Conservation (phyloP, 805 yeast species). For the Monosporozyma siamensis region DNA sequence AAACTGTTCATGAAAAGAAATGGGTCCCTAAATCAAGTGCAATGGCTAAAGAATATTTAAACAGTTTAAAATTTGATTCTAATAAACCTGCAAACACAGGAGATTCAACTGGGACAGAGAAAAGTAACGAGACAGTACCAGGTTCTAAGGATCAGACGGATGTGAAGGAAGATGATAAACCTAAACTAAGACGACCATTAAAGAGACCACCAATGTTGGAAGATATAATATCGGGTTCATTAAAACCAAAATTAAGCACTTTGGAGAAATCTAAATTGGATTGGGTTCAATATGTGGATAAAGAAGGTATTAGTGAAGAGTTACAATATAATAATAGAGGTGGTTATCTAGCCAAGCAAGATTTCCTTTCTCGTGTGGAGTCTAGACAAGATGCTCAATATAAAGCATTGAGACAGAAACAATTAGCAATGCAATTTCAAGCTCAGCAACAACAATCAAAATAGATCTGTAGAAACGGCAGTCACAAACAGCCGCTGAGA, state of each 20-base stretch:
- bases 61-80: constrained; percentile 38
- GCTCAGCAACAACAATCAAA: not conserved
- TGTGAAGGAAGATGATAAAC: not conserved
- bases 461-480: not conserved
- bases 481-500: too few species aligned
- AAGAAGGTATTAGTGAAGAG: constrained; percentile 76
- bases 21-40: constrained; percentile 69
- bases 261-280: constrained; percentile 87
- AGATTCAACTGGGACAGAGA: constrained; percentile 9
- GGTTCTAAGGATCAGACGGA: constrained; percentile 1
- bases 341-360: constrained; percentile 88
- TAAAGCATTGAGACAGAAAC: constrained; percentile 32
- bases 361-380: constrained; percentile 72
- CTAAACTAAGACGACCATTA: constrained; percentile 43
- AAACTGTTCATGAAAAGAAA: constrained; percentile 65
- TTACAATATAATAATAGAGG: constrained; percentile 71
- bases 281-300: constrained; percentile 91
- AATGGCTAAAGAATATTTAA: constrained; percentile 76
- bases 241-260: constrained; percentile 76
- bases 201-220: constrained; percentile 71
- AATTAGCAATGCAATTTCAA: constrained; percentile 25
- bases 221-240: constrained; percentile 59
- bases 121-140: constrained; percentile 3
- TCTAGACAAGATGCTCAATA: constrained; percentile 31
- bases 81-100: constrained; percentile 8